phyloP scores from a whole-genome alignment of 2,329 filamentous ascomycete genomes.

The Corinectria fuckeliana region DNA sequence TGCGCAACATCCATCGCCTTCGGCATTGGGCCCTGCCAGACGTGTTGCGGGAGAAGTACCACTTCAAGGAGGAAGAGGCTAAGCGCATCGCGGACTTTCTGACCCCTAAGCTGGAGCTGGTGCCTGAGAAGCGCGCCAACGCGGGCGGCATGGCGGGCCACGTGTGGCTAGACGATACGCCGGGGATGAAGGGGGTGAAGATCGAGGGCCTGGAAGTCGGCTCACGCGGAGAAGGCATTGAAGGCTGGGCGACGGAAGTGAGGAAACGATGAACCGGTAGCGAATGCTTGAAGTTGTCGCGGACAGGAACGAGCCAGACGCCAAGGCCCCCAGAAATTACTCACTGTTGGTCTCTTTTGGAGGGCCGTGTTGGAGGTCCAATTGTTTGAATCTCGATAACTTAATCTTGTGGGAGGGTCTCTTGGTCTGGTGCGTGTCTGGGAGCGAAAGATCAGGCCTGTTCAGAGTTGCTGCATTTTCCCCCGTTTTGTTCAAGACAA shows the following conservation, averaged over 20 bases:
- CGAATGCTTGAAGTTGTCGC: slow-evolving; percentile 28
- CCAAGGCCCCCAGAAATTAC: slow-evolving; percentile 15
- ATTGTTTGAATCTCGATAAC: slow-evolving; percentile 25
- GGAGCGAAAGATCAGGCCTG: slow-evolving; percentile 15
- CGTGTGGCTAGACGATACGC: slow-evolving; percentile 80
- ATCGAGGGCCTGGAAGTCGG: slow-evolving; percentile 78
- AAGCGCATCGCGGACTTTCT: slow-evolving; percentile 83
- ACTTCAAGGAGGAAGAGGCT: slow-evolving; percentile 84
- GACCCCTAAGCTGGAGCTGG: slow-evolving; percentile 86
- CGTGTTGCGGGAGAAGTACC: slow-evolving; percentile 94
- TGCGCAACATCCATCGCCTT: slow-evolving; percentile 95
- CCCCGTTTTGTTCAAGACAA: slow-evolving; percentile 9
- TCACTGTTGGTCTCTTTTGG: slow-evolving; percentile 20
- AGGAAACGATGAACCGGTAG: slow-evolving; percentile 70
- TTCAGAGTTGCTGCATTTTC: slow-evolving; percentile 4
- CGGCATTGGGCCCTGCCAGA: slow-evolving; percentile 95
- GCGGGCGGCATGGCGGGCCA: slow-evolving; percentile 94
- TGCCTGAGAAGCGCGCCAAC: slow-evolving; percentile 89
- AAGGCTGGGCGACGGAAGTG: slow-evolving; percentile 90
- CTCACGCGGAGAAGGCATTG: slow-evolving; percentile 87
- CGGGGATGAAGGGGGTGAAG: slow-evolving; percentile 83
- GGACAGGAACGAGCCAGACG: slow-evolving; percentile 19
- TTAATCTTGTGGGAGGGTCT: slow-evolving; percentile 14
- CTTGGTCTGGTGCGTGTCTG: slow-evolving; percentile 20
- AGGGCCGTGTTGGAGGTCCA: slow-evolving; percentile 21